A percentile compares a stretch with the other conserved stretches of the same genome.
Conservation (phyloP, 1,284 basidiomycete species). For the Dichomitus squalens region DNA sequence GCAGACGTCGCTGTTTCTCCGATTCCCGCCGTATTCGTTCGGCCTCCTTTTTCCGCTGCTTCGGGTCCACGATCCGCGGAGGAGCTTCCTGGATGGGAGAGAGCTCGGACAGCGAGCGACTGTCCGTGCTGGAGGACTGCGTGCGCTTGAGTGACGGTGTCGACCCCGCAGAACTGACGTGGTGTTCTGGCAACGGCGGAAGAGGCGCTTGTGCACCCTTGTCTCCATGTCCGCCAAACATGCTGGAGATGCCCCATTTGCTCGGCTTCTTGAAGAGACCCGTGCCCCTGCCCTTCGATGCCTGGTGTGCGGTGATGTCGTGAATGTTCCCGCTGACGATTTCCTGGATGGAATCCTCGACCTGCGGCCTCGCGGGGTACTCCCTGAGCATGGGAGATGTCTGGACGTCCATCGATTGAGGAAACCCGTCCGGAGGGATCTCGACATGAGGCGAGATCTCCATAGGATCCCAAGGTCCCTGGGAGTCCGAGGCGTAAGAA, state of each 20-base stretch:
- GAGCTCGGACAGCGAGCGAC: slow-evolving; percentile 59
- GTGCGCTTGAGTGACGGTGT: slow-evolving; percentile 81
- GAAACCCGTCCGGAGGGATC: slow-evolving; percentile 39
- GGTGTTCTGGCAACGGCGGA: slow-evolving; percentile 71
- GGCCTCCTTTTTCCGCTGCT: slow-evolving; percentile 90
- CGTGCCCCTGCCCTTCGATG: slow-evolving; percentile 52
- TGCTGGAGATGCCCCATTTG: slow-evolving; percentile 60
- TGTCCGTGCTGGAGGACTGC: slow-evolving; percentile 80
- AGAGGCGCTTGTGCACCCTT: slow-evolving; percentile 60
- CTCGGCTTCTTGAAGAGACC: slow-evolving; percentile 67
- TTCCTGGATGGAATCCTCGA: slow-evolving; percentile 44
- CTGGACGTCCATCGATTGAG: slow-evolving; percentile 54
- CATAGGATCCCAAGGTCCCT: slow-evolving; percentile 56
- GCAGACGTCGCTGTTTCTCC: slow-evolving; percentile 84
- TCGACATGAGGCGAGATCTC: slow-evolving; percentile 56
- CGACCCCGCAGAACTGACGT: slow-evolving; percentile 47
- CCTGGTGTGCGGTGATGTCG: slow-evolving; percentile 38
- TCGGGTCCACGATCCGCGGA: slow-evolving; percentile 55
- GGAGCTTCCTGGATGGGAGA: slow-evolving; percentile 43
- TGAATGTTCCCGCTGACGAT: slow-evolving; percentile 17
- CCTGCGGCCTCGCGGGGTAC: slow-evolving; percentile 44
- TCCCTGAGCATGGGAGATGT: slow-evolving; percentile 55
- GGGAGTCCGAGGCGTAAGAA: slow-evolving; percentile 35
- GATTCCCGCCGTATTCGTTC: slow-evolving; percentile 84
- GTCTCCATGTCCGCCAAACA: slow-evolving; percentile 73